Percentiles rank a stretch among this genome's conserved stretches.
phyloP scores from a whole-genome alignment of 2,329 filamentous ascomycete species.

The Nemania bipapillata region DNA sequence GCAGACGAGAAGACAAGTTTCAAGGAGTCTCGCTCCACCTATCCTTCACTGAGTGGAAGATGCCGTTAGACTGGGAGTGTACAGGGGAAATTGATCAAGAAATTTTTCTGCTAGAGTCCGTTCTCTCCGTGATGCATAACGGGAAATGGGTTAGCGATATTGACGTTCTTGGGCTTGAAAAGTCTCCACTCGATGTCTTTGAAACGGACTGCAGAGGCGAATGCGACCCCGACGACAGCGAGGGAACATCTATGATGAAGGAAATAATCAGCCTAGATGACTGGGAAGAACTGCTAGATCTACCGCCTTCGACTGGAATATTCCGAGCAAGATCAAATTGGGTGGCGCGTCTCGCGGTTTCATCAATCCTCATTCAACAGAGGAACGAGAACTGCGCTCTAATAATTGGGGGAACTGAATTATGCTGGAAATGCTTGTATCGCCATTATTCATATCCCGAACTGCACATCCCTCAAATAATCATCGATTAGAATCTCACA shows the following conservation, averaged over 20 bases:
- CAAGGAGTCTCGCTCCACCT: slow-evolving; percentile 24
- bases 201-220: slow-evolving; percentile 20
- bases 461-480: slow-evolving; percentile 10
- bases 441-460: slow-evolving; percentile 16
- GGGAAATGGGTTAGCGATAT: slow-evolving; percentile 34
- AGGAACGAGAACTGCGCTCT: neutral
- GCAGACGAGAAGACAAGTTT: slow-evolving; percentile 20
- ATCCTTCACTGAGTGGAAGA: slow-evolving; percentile 35
- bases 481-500: too few species aligned
- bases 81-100: slow-evolving; percentile 29
- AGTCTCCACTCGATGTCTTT: slow-evolving; percentile 7
- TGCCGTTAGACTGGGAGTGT: slow-evolving; percentile 23
- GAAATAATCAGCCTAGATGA: slow-evolving; percentile 20
- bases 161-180: slow-evolving; percentile 20
- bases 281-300: slow-evolving; percentile 29
- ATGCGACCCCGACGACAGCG: neutral
- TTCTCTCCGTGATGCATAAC: slow-evolving; percentile 28
- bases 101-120: slow-evolving; percentile 29
- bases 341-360: slow-evolving; percentile 16
- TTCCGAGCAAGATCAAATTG: slow-evolving; percentile 21
- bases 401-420: neutral
- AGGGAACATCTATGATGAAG: neutral
- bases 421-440: slow-evolving; percentile 29
- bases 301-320: slow-evolving; percentile 3
- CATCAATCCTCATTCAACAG: slow-evolving; percentile 12